These are phyloP conservation scores for Phialophora verrucosa DNA, from an alignment of 2,329 filamentous ascomycete genomes.

Conservation along the genomic window DNA sequence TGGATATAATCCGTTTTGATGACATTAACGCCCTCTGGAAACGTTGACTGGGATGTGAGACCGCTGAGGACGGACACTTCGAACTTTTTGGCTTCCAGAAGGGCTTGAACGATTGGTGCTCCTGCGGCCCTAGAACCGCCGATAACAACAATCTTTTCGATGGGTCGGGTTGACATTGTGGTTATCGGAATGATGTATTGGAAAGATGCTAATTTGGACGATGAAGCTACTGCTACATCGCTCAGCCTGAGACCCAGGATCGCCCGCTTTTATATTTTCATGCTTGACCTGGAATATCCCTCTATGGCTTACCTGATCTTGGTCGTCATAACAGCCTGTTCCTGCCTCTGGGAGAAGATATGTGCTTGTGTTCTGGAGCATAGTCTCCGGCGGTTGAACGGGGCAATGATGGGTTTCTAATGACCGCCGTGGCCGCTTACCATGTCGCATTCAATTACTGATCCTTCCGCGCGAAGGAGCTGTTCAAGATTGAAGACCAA, in stretches of 20 bases:
- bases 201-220: neutral
- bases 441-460: neutral
- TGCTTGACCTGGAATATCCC: neutral
- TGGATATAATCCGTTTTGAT: slow-evolving; percentile 41
- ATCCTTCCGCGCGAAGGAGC: neutral
- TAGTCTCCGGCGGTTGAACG: neutral
- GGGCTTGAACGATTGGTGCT: slow-evolving; percentile 10
- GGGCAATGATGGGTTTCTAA: neutral
- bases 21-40: slow-evolving; percentile 36
- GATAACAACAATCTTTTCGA: slow-evolving; percentile 21
- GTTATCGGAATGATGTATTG: neutral
- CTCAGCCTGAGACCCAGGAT: neutral
- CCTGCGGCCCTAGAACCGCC: slow-evolving; percentile 16
- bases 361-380: neutral
- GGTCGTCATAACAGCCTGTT: neutral
- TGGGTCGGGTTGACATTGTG: slow-evolving; percentile 15
- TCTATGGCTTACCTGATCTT: neutral
- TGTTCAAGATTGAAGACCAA: neutral
- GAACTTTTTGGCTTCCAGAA: slow-evolving; percentile 30
- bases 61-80: slow-evolving; percentile 42
- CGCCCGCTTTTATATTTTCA: neutral
- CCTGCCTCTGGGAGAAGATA: neutral
- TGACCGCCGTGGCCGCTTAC: neutral
- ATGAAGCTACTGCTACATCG: neutral
- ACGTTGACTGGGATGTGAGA: slow-evolving; percentile 32